Evolutionary conservation across 768 basidiomycete species (phyloP), one percentile per base, ranked within the genome.

Genomic region (Phylloporus sp.): DNA sequence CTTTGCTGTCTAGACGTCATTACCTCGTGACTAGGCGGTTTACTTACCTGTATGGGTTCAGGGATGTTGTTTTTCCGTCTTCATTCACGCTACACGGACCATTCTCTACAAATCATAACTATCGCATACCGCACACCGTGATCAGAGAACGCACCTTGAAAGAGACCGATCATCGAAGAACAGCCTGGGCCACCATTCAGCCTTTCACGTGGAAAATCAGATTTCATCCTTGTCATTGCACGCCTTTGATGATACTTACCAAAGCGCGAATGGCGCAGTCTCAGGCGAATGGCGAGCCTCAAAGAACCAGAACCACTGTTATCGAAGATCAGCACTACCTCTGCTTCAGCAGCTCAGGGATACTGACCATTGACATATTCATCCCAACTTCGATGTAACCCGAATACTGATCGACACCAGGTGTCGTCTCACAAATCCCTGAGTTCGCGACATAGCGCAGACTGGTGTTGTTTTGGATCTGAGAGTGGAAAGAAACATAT

Each of bases 291-390:
- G 66, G 12, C 85, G 75, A 4, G 85, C 76, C 54, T 82, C 85
- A 47, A 86, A 87, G 65, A 85, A 86, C 82, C 84, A 86, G 60
- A 86, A 86, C 82, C 81, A 86, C 84, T 84, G 47, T 18, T 31
- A 45, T 29, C 27, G 6, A 16, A 10, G 35, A 18, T 22, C 20
- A 40, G 62, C 5, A 58, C 38, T 15, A 32, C 5, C 34, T 15
- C 20, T n/a, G 26, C 2, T 16, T 39, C 5, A 15, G 8, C 2
- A 26, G 24, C 24, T 9, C 13, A 26, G n/a, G n/a, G 16, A 29
- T 20, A 55, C 71, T 52, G 39, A 81, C 81, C 78, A 81, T 79
- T 0, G 80, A 81, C 76, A 80, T 82, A 45, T 81, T 77, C 15
- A 58, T 68, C 9, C 76, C 80, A 26, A 86, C 66, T 32, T 83